phyloP scores from a whole-genome alignment of 2,329 filamentous ascomycete species.

The Fusarium transvaalense region DNA sequence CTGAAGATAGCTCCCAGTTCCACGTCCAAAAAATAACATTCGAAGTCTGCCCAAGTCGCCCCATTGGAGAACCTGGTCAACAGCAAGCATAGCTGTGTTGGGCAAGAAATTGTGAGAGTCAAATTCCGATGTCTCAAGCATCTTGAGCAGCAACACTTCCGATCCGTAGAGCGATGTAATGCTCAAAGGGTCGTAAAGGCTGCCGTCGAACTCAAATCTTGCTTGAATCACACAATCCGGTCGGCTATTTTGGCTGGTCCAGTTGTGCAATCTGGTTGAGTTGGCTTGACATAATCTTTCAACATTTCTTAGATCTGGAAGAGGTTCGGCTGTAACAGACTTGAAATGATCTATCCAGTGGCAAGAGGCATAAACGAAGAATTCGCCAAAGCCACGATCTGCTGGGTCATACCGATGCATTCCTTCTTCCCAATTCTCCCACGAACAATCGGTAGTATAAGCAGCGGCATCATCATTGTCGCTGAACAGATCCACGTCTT shows the following conservation, averaged over 20 bases:
- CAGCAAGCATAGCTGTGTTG: not conserved
- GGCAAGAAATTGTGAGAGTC: not conserved
- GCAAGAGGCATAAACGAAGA: not conserved
- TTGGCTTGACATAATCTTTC: not conserved
- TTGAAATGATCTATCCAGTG: not conserved
- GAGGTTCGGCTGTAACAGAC: not conserved
- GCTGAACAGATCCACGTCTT: too few species aligned
- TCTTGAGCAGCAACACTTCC: not conserved
- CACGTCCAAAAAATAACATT: not conserved
- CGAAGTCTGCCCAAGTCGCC: not conserved
- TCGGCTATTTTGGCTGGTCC: not conserved
- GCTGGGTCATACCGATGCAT: too few species aligned
- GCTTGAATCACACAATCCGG: not conserved
- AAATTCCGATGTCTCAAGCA: not conserved
- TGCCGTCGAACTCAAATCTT: not conserved
- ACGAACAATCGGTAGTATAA: too few species aligned
- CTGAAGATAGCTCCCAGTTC: not conserved
- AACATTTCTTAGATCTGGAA: not conserved
- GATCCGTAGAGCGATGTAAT: not conserved
- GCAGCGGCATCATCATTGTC: too few species aligned
- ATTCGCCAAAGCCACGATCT: too few species aligned
- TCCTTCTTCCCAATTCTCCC: too few species aligned
- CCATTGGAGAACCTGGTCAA: not conserved
- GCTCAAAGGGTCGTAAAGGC: not conserved
- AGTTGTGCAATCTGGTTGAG: not conserved